Evolutionary conservation across 129 eudicot species (phyloP).

Genomic region (Chrysanthemum makinoi): DNA sequence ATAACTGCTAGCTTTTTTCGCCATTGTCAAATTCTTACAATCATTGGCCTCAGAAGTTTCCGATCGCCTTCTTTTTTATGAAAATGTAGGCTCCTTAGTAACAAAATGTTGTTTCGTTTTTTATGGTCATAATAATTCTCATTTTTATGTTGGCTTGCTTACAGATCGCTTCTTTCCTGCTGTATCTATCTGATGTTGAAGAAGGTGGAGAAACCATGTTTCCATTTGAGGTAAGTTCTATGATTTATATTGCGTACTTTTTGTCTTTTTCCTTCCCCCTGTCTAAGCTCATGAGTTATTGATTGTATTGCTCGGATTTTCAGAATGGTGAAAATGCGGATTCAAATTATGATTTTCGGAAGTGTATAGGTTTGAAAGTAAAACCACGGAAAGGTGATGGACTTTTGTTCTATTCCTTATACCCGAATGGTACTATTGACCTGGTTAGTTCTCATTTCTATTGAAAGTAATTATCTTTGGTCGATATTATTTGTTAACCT

Average conservation of each 20-base stretch:
- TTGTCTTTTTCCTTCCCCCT: no score
- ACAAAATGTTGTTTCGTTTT: background rate
- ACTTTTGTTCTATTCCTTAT: conserved; percentile 72
- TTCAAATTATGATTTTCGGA: conserved; percentile 45
- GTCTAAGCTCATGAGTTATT: no score
- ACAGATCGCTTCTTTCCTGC: conserved; percentile 83
- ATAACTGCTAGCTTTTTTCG: no score
- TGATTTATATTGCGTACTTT: background rate
- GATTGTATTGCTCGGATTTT: conserved; percentile 2
- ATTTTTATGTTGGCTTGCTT: background rate
- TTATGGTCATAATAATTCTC: background rate
- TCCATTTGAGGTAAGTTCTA: conserved; percentile 63
- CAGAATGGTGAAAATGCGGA: conserved; percentile 62
- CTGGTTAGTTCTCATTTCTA: conserved; percentile 48
- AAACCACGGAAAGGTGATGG: conserved; percentile 82
- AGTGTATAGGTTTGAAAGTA: conserved; percentile 75
- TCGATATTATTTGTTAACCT: background rate
- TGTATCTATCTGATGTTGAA: conserved; percentile 87
- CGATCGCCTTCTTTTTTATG: background rate
- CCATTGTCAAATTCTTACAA: no score
- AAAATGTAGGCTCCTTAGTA: background rate
- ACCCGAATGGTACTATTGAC: conserved; percentile 86
- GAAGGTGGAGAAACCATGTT: conserved; percentile 96
- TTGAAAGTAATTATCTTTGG: background rate
- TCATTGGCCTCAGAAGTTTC: background rate